These are phyloP conservation scores for Flammula alnicola DNA, from an alignment of 1,284 basidiomycete species.

Conservation along the genomic window DNA sequence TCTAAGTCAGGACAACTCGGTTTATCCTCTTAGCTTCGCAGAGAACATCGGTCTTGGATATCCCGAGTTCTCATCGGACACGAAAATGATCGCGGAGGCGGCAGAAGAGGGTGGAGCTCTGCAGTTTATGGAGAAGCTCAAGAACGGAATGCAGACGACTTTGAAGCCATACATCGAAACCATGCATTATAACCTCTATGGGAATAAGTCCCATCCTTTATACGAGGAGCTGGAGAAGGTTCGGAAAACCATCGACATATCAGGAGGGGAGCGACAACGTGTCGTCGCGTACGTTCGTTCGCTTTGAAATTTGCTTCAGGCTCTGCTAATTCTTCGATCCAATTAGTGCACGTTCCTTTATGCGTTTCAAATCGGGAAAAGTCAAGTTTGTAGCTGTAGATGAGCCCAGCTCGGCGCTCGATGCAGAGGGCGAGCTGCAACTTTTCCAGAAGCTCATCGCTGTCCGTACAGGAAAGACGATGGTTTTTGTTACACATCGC, in stretches of 20 bases:
- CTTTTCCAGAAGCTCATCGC: constrained; percentile 58
- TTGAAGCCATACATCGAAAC: constrained; percentile 37
- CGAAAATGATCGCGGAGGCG: constrained; percentile 38
- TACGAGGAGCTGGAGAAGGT: constrained; percentile 37
- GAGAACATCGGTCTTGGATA: constrained; percentile 54
- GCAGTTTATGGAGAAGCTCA: constrained; percentile 35
- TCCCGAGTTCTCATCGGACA: constrained; percentile 32
- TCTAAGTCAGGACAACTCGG: constrained; percentile 47
- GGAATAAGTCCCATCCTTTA: constrained; percentile 37
- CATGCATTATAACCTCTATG: constrained; percentile 34
- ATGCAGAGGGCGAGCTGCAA: constrained; percentile 51
- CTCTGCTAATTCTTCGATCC: constrained; percentile 7
- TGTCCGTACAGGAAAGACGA: constrained; percentile 59
- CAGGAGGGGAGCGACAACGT: constrained; percentile 50
- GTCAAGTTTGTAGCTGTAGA: constrained; percentile 54
- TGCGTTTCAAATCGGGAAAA: constrained; percentile 49
- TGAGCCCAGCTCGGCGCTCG: constrained; percentile 58
- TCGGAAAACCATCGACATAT: constrained; percentile 38
- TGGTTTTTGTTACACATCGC: constrained; percentile 72
- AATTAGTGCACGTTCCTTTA: constrained; percentile 47
- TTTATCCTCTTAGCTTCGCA: constrained; percentile 47
- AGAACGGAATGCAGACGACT: constrained; percentile 33
- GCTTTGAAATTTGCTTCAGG: constrained; percentile 3
- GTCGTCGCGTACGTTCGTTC: constrained; percentile 46
- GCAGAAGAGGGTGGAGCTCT: constrained; percentile 42